Base-by-base conservation (phyloP, 495 filamentous ascomycete species). In the Penicillium bialowiezense region DNA sequence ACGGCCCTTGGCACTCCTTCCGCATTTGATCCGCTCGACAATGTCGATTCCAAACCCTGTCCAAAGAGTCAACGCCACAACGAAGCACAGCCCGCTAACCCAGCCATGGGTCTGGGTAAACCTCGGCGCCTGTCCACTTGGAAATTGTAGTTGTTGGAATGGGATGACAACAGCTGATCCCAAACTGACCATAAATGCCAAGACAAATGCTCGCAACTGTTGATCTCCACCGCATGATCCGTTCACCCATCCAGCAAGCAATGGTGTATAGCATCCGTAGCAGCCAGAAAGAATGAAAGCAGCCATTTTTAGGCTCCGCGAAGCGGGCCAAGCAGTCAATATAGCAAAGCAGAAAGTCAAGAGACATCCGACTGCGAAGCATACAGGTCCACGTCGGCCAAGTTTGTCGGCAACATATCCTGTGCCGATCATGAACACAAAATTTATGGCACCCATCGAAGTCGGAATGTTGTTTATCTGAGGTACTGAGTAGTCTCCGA, bases 161-260 rank as follows among this genome's bases (percentile, higher is more conserved):
- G 48, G 47, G 15, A 51, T 57, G 1, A 53, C 54, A 38, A 60
- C 50, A 35, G 54, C 54, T 9, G 34, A 50, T 24, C 50, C 57
- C 28, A 60, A 33, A 24, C 41, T 48, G 23, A 50, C 47, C 54
- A 60, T 57, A 13, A 60, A 57, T 14, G 52, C 49, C n/a, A 52
- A 28, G 2, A 44, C 52, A 31, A 60, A 50, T 8, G 57, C 57
- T 38, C 54, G 35, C 7, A 60, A 23, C 23, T 60, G 54, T 8
- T 52, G 50, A 33, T 57, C 56, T 21, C 50, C 48, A 6, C 48
- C 54, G 23, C 52, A 56, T 7, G 46, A 48, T n/a, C 39, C 24
- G 23, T 48, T 55, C 18, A 60, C 54, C 55, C 54, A 60, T 2
- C 41, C 50, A 28, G 44, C 50, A 9, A 55, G 46, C 2, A 60